These are phyloP conservation scores for Coriolopsis trogii DNA, from an alignment of 1,284 basidiomycete genomes.

Conservation along the genomic window DNA sequence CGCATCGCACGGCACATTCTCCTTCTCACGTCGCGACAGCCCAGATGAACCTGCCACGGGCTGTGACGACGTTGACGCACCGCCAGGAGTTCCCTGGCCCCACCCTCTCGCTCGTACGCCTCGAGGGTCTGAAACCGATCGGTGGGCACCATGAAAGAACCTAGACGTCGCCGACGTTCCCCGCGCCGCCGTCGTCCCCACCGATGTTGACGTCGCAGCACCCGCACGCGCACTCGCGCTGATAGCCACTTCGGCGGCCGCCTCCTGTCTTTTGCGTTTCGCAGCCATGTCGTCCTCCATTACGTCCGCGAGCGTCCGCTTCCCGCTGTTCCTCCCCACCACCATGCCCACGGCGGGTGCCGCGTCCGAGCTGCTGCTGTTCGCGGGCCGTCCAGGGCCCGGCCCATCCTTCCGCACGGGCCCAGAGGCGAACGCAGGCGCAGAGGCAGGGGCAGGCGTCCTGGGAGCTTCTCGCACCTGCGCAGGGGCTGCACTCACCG, in stretches of 20 bases:
- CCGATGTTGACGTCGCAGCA: no score
- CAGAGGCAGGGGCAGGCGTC: background rate
- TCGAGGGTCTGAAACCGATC: slow-evolving; percentile 26
- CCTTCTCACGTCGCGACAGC: slow-evolving; percentile 35
- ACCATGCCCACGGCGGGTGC: slow-evolving; percentile 20
- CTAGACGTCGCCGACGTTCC: slow-evolving; percentile 25
- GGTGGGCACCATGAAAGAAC: slow-evolving; percentile 30
- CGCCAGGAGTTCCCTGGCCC: no score
- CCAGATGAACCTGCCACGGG: slow-evolving; percentile 45
- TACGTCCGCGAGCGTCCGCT: slow-evolving; percentile 68
- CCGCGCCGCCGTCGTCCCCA: slow-evolving; percentile 15
- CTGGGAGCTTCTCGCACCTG: slow-evolving; percentile 38
- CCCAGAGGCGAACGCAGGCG: no score
- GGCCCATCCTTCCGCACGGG: no score
- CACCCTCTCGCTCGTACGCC: slow-evolving; percentile 16
- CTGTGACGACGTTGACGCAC: background rate
- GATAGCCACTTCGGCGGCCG: slow-evolving; percentile 6
- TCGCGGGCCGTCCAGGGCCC: slow-evolving; percentile 9
- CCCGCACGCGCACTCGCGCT: no score
- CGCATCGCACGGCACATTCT: slow-evolving; percentile 42
- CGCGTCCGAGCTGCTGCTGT: slow-evolving; percentile 3
- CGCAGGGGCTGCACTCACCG: no score
- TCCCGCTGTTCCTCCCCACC: slow-evolving; percentile 68
- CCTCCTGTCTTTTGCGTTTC: slow-evolving; percentile 50
- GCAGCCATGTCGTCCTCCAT: slow-evolving; percentile 63